phyloP scores from a whole-genome alignment of 805 yeast genomes.

The Candida glaebosa region DNA sequence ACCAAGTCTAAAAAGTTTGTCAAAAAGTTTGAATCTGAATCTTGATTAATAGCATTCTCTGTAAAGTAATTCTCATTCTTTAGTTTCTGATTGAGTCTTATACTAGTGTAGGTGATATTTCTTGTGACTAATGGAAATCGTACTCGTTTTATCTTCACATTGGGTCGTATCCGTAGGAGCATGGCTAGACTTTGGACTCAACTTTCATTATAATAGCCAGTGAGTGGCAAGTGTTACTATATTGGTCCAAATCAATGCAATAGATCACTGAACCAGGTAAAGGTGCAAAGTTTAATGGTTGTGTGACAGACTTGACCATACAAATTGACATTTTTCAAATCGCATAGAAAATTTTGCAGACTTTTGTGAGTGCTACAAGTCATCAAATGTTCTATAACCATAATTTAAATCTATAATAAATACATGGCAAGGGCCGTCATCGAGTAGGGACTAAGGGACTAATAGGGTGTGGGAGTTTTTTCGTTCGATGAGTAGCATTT shows the following conservation, averaged over 20 bases:
- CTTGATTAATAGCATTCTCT: background rate
- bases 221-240: background rate
- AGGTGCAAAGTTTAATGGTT: background rate
- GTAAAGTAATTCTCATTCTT: background rate
- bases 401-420: background rate
- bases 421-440: background rate
- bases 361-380: background rate
- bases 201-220: background rate
- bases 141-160: slow-evolving; percentile 5
- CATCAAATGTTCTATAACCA: background rate
- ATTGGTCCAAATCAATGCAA: no score
- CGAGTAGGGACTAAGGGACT: background rate
- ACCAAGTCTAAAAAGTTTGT: slow-evolving; percentile 5
- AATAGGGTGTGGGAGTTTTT: no score
- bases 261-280: no score
- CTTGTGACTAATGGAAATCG: background rate
- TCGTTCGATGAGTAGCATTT: no score
- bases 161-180: slow-evolving; percentile 5
- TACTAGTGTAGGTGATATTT: background rate
- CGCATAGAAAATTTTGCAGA: background rate
- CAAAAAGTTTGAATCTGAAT: background rate
- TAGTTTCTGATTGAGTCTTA: background rate
- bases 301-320: background rate
- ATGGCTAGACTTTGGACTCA: background rate
- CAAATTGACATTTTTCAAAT: background rate